A percentile compares a stretch with the other conserved stretches of the same genome.
Evolutionary conservation across 2,329 filamentous ascomycete genomes (phyloP).

Genomic region (Ophiognomonia clavigignenti-juglandacearum): DNA sequence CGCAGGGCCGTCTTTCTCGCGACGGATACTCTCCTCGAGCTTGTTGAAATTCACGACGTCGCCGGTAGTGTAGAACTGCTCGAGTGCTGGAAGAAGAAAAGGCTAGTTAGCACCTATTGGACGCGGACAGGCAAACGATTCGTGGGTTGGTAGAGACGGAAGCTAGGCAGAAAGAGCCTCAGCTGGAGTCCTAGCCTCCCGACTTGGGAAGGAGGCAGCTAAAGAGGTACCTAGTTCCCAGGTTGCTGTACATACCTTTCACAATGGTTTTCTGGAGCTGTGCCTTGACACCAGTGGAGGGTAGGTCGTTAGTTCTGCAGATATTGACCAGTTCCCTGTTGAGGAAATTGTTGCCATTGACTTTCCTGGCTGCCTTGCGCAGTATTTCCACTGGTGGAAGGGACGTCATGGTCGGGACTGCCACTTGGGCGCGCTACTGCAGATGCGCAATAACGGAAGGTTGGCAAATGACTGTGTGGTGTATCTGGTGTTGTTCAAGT

Average conservation of each 20-base stretch:
- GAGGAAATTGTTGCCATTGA: conserved; percentile 35
- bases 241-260: no score
- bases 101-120: conserved; percentile 4
- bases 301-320: conserved; percentile 68
- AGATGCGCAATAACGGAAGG: not conserved
- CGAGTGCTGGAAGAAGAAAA: conserved; percentile 10
- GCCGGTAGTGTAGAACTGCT: conserved; percentile 5
- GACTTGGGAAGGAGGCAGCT: no score
- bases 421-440: not conserved
- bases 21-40: conserved; percentile 10
- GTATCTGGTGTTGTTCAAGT: not conserved
- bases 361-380: conserved; percentile 37
- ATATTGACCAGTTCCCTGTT: conserved; percentile 70
- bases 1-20: conserved; percentile 7
- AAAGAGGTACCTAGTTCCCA: no score
- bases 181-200: no score
- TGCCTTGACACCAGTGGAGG: conserved; percentile 79
- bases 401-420: conserved; percentile 15
- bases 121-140: not conserved
- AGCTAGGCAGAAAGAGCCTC: not conserved
- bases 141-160: not conserved
- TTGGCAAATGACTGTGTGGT: not conserved
- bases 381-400: conserved; percentile 35
- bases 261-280: conserved; percentile 75
- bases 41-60: conserved; percentile 6